These are phyloP conservation scores for Whalleya microplaca DNA, from an alignment of 2,329 filamentous ascomycete species.

Conservation along the genomic window DNA sequence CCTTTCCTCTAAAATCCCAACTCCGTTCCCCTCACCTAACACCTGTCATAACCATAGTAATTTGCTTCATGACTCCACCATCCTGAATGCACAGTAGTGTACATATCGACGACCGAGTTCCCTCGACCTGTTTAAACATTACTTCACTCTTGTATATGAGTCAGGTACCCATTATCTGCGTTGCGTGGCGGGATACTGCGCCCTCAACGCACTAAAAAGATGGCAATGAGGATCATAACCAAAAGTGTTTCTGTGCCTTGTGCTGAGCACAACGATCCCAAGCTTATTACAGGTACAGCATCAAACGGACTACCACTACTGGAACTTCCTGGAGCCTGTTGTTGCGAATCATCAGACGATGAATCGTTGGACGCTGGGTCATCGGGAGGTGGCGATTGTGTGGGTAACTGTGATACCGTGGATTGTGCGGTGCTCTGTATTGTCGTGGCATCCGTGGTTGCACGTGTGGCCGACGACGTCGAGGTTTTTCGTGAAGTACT, in stretches of 20 bases:
- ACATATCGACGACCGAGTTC: neutral
- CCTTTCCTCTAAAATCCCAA: neutral
- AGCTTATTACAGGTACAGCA: slow-evolving; percentile 11
- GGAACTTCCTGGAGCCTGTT: slow-evolving; percentile 13
- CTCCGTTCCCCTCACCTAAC: neutral
- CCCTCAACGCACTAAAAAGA: slow-evolving; percentile 16
- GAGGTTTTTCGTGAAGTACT: slow-evolving; percentile 3
- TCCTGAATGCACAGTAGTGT: neutral
- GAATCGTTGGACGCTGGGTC: neutral
- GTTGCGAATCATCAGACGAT: neutral
- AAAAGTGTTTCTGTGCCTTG: slow-evolving; percentile 9
- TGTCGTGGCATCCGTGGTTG: slow-evolving; percentile 6
- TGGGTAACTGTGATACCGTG: slow-evolving; percentile 5
- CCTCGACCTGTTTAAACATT: slow-evolving; percentile 19
- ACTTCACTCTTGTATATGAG: slow-evolving; percentile 14
- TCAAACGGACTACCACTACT: slow-evolving; percentile 22
- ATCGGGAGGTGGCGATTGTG: slow-evolving; percentile 14
- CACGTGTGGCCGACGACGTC: slow-evolving; percentile 1
- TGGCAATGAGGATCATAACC: slow-evolving; percentile 7
- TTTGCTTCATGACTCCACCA: neutral
- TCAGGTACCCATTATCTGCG: slow-evolving; percentile 6
- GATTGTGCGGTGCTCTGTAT: slow-evolving; percentile 16
- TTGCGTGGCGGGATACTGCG: neutral
- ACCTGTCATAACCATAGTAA: neutral
- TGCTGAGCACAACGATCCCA: slow-evolving; percentile 1